Evolutionary conservation across 805 yeast species (phyloP), one percentile per base, ranked within the genome.

Genomic region (Ascoidea asiatica): DNA sequence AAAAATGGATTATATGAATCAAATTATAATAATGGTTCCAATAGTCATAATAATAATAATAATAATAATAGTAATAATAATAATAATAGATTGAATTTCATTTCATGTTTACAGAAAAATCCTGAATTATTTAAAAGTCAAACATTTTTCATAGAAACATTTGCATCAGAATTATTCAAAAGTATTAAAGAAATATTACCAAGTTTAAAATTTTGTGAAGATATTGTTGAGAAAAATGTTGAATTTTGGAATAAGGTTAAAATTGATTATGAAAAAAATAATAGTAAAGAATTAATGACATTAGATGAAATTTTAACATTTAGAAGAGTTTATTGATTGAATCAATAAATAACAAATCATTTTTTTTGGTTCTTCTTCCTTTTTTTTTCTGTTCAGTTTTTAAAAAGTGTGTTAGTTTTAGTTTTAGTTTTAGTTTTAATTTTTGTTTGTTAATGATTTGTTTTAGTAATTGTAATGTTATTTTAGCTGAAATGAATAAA

Each of bases 81-180:
- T 37, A 18, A n/a, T 19, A 41, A 7, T 19, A 5, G 48, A 1
- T 40, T 46, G 18, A 48, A 57, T 2, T 54, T 73, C 7, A 63
- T 67, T 1, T 67, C 66, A 7, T 70, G 81, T 4, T 59, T 81
- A 19, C 43, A 52, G 5, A 52, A 59, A 40, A 70, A 70, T 44
- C 78, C 81, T 6, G 49, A 55, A 13, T 65, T 88, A 36, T 78
- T 79, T 29, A 70, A 72, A 50, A 85, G 89, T 17, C 97, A 89
- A 63, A 61, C 85, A 29, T 86, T 85, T 56, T 89, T 89, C 67
- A 87, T 88, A 47, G 70, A 75, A 53, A 72, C 85, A 17, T 89
- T 85, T 68, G 96, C 95, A 4, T 75, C 67, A 48, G 79, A 79
- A 44, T 75, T 88, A 57, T 90, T 90, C 62, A 61, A 64, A 40